These are phyloP conservation scores for Hemerocallis citrina DNA, from an alignment of 106 monocot genomes.

Conservation along the genomic window DNA sequence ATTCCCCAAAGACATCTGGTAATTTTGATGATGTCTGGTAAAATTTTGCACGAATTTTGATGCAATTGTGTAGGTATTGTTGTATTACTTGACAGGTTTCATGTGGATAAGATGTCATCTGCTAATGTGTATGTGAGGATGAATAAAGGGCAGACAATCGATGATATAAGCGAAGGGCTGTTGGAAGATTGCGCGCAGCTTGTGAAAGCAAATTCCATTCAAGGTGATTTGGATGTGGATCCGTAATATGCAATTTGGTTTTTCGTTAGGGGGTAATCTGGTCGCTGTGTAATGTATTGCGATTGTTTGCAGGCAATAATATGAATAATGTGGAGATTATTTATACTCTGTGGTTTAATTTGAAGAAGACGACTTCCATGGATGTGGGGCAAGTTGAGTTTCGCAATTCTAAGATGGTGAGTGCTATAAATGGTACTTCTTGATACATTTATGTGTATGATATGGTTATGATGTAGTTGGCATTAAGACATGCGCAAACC, in stretches of 20 bases:
- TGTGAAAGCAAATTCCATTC: slow-evolving; percentile 97
- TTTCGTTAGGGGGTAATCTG: neutral
- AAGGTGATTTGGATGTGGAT: slow-evolving; percentile 55
- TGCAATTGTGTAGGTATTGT: no score
- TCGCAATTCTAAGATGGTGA: slow-evolving; percentile 91
- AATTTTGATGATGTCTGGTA: slow-evolving; percentile 5
- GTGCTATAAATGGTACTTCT: no score
- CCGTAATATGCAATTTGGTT: neutral
- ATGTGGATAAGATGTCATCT: slow-evolving; percentile 98
- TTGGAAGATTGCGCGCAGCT: slow-evolving; percentile 93
- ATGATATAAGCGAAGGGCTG: slow-evolving; percentile 82
- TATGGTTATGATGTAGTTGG: no score
- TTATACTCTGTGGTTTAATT: slow-evolving; percentile 94
- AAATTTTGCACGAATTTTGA: neutral
- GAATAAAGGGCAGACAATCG: slow-evolving; percentile 87
- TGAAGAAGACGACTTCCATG: slow-evolving; percentile 97
- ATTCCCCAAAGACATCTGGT: slow-evolving; percentile 94
- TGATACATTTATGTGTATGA: no score
- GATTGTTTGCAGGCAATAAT: slow-evolving; percentile 74
- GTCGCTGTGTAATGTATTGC: neutral
- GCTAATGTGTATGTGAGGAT: slow-evolving; percentile 96
- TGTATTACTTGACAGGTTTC: slow-evolving; percentile 68
- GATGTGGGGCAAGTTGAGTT: slow-evolving; percentile 99
- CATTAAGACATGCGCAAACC: no score
- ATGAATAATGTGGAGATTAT: slow-evolving; percentile 93